Percentiles rank a stretch among this genome's conserved stretches.
Conservation (phyloP, 2,329 filamentous ascomycete genomes). For the Grosmannia penicillata region DNA sequence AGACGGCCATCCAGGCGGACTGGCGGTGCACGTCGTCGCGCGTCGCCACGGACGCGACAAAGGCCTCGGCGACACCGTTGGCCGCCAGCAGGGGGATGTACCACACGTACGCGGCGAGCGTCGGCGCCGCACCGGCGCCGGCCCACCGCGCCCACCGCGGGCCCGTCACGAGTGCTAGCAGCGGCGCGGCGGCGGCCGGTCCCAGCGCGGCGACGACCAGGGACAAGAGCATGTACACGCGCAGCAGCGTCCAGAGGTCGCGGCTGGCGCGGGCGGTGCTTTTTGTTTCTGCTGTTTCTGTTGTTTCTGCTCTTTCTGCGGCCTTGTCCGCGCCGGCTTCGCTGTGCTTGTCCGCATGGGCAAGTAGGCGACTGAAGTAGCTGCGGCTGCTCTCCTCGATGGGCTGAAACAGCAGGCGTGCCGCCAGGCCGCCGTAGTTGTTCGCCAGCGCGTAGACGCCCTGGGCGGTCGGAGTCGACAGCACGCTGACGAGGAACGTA, state of each 20-base stretch:
- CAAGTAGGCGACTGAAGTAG: slow-evolving; percentile 71
- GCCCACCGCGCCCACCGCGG: slow-evolving; percentile 68
- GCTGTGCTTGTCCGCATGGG: slow-evolving; percentile 8
- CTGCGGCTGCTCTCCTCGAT: slow-evolving; percentile 87
- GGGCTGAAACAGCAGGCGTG: slow-evolving; percentile 82
- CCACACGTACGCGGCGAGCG: slow-evolving; percentile 72
- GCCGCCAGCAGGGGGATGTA: slow-evolving; percentile 86
- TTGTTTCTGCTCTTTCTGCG: not conserved
- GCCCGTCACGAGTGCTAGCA: slow-evolving; percentile 65
- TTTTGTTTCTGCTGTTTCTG: not conserved
- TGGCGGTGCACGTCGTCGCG: slow-evolving; percentile 62
- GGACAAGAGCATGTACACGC: slow-evolving; percentile 60
- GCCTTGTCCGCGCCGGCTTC: not conserved
- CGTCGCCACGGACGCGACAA: slow-evolving; percentile 75
- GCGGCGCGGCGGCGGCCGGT: slow-evolving; percentile 57
- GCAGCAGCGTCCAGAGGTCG: slow-evolving; percentile 51
- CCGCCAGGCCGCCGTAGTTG: slow-evolving; percentile 84
- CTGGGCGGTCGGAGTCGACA: slow-evolving; percentile 68
- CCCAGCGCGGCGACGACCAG: slow-evolving; percentile 54
- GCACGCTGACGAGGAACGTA: slow-evolving; percentile 66
- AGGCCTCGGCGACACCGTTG: slow-evolving; percentile 85
- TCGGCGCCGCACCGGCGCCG: slow-evolving; percentile 38
- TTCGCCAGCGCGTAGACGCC: slow-evolving; percentile 86
- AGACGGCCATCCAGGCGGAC: slow-evolving; percentile 69
- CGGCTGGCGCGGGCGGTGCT: slow-evolving; percentile 24